These are phyloP conservation scores for Camelina sativa DNA, from an alignment of 345 rosid species.

Conservation along the genomic window DNA sequence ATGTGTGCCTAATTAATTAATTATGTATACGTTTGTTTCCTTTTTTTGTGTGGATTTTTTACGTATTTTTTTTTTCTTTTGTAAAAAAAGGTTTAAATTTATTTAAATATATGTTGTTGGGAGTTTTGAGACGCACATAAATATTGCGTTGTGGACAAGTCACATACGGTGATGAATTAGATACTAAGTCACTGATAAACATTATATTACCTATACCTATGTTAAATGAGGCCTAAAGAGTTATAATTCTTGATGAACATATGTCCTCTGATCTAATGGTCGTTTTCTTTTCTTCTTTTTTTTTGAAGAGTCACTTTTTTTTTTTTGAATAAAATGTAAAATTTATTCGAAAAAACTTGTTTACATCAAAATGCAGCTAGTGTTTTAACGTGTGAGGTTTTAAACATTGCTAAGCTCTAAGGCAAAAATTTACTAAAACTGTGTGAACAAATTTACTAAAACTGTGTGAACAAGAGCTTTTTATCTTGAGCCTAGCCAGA, in stretches of 20 bases:
- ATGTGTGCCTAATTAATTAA: conserved; percentile 45
- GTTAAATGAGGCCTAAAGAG: neutral
- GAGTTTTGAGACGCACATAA: neutral
- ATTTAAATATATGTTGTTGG: neutral
- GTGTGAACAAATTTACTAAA: no score
- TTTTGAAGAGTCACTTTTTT: neutral
- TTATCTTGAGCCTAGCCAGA: no score
- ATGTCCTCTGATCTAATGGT: neutral
- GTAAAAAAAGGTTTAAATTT: conserved; percentile 19
- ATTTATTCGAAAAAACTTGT: no score
- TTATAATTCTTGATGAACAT: neutral
- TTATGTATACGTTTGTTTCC: conserved; percentile 1
- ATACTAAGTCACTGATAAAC: neutral
- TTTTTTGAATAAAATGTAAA: no score
- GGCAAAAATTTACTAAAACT: no score
- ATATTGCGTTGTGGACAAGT: neutral
- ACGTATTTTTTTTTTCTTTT: neutral
- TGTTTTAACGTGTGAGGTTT: no score
- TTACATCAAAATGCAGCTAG: no score
- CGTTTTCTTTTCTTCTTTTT: neutral
- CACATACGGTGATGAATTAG: neutral
- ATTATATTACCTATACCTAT: neutral
- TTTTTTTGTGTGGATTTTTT: neutral
- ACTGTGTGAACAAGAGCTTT: no score
- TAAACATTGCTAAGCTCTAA: no score